Evolutionary conservation across 495 filamentous ascomycete species (phyloP).

Genomic region (Entonaema liquescens): DNA sequence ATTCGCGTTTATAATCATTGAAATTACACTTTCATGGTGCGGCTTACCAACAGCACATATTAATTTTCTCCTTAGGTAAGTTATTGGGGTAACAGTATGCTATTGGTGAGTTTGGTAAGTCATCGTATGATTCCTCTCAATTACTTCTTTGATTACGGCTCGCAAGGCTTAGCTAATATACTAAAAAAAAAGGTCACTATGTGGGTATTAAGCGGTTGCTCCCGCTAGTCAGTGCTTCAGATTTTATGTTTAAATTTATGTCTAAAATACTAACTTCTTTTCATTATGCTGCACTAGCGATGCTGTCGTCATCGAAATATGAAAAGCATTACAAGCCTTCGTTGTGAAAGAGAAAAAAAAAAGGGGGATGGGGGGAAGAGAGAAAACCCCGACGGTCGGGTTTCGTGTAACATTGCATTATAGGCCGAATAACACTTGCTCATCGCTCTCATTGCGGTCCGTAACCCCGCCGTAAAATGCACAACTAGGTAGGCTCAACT

Average conservation of each 20-base stretch:
- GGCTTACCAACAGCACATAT: not conserved
- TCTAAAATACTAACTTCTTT: not conserved
- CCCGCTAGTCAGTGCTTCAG: not conserved
- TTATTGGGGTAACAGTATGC: too few species aligned
- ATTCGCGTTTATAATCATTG: not conserved
- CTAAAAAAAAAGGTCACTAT: not conserved
- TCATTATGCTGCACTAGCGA: not conserved
- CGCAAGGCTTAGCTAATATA: not conserved
- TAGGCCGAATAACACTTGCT: not conserved
- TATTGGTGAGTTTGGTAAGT: not conserved
- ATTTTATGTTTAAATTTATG: not conserved
- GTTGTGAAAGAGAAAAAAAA: not conserved
- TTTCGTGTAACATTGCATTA: not conserved
- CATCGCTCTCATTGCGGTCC: constrained; percentile 5
- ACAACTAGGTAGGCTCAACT: not conserved
- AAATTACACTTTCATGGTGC: not conserved
- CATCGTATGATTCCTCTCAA: not conserved
- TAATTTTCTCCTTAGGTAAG: too few species aligned
- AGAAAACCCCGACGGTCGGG: not conserved
- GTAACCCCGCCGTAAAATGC: not conserved
- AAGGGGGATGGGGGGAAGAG: not conserved
- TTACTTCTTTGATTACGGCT: not conserved
- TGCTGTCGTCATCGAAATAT: not conserved
- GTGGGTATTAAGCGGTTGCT: not conserved
- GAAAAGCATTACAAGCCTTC: too few species aligned